Evolutionary conservation across 2,329 filamentous ascomycete genomes (phyloP).

Genomic region (Tolypocladium guangdongense): DNA sequence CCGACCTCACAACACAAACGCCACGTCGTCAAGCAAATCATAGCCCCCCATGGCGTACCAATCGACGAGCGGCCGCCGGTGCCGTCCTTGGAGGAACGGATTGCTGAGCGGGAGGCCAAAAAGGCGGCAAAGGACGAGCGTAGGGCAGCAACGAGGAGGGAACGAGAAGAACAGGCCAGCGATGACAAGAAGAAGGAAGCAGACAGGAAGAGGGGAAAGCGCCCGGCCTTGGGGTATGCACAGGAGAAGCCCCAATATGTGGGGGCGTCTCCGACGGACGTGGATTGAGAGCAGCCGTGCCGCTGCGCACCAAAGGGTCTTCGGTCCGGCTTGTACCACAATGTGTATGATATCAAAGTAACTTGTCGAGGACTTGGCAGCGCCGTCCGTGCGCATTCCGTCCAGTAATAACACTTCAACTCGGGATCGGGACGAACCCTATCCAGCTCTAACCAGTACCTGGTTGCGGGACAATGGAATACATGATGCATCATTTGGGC

Average conservation of each 20-base stretch:
- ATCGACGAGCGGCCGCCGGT: slow-evolving; percentile 55
- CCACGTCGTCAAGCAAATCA: slow-evolving; percentile 64
- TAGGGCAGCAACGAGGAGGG: slow-evolving; percentile 23
- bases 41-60: slow-evolving; percentile 55
- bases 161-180: slow-evolving; percentile 6
- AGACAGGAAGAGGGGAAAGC: slow-evolving; percentile 2
- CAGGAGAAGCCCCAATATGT: background rate
- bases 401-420: background rate
- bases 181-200: background rate
- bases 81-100: slow-evolving; percentile 51
- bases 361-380: background rate
- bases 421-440: background rate
- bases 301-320: background rate
- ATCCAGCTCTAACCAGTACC: background rate
- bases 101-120: slow-evolving; percentile 41
- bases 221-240: background rate
- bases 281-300: background rate
- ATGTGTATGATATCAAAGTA: background rate
- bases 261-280: background rate
- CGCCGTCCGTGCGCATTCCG: background rate
- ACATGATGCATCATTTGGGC: too few relatives aligned
- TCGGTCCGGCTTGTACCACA: background rate
- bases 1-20: slow-evolving; percentile 55
- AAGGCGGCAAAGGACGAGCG: slow-evolving; percentile 47
- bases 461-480: background rate